Percentiles rank a stretch among this genome's conserved stretches.
Conservation (phyloP, 1,284 basidiomycete genomes). For the Kalmanozyma brasiliensis region DNA sequence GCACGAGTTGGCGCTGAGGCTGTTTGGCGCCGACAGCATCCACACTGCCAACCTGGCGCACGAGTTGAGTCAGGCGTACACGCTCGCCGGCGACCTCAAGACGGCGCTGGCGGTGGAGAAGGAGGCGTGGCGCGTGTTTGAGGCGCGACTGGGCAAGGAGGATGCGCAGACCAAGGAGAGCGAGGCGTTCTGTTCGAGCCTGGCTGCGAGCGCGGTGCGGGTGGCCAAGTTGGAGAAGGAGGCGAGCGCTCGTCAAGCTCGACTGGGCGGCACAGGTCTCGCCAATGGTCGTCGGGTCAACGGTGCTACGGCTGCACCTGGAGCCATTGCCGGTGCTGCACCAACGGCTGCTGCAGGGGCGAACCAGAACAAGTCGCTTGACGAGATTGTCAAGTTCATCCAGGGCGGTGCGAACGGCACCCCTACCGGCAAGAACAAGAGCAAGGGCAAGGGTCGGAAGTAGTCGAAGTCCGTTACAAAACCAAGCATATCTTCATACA, state of each 20-base stretch:
- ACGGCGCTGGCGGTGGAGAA: conserved; percentile 62
- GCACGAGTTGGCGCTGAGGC: conserved; percentile 53
- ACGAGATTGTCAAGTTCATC: conserved; percentile 63
- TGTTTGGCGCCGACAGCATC: conserved; percentile 63
- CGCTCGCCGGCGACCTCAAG: conserved; percentile 63
- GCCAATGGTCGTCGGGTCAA: conserved; percentile 9
- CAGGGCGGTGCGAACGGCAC: conserved; percentile 51
- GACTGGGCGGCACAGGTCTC: conserved; percentile 26
- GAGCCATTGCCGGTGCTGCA: conserved; percentile 6
- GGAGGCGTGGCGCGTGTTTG: conserved; percentile 63
- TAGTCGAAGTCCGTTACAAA: neutral
- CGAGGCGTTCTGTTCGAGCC: conserved; percentile 59
- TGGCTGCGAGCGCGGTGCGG: conserved; percentile 63
- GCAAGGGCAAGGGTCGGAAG: conserved; percentile 41
- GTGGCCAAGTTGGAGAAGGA: conserved; percentile 62
- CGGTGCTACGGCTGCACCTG: conserved; percentile 12
- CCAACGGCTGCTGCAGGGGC: conserved; percentile 3
- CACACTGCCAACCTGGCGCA: conserved; percentile 66
- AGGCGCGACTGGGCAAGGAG: conserved; percentile 63
- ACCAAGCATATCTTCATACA: neutral
- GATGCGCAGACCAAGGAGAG: conserved; percentile 65
- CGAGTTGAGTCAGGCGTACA: conserved; percentile 65
- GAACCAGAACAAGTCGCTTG: conserved; percentile 48
- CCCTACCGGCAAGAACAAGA: conserved; percentile 37
- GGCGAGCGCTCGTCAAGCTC: conserved; percentile 39